Conservation (phyloP, 2,329 filamentous ascomycete genomes). For the Aspergillus glaucus region DNA sequence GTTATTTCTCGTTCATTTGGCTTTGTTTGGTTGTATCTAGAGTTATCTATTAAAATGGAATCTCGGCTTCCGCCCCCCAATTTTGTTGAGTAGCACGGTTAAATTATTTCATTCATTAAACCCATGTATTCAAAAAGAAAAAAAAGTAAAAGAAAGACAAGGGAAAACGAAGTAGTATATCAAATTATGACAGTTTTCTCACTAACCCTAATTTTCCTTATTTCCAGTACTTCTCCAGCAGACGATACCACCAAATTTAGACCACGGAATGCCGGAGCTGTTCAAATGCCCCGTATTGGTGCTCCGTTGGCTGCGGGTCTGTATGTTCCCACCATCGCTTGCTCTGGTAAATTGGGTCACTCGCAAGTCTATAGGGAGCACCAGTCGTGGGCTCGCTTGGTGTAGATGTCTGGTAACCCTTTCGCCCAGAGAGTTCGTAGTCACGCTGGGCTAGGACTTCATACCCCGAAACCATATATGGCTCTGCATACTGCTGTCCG, state of each 20-base stretch:
- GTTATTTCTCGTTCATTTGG: no score
- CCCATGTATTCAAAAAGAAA: no score
- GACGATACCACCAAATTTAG: constrained; percentile 1
- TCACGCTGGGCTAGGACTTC: constrained; percentile 61
- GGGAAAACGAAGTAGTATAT: no score
- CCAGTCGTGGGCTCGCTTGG: constrained; percentile 25
- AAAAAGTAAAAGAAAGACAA: no score
- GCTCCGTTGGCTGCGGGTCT: constrained; percentile 26
- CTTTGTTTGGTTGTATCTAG: no score
- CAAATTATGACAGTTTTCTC: no score
- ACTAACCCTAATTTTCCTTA: no score
- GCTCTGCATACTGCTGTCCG: constrained; percentile 54
- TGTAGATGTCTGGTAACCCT: constrained; percentile 2
- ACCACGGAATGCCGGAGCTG: constrained; percentile 22
- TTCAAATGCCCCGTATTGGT: constrained; percentile 34
- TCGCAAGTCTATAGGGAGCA: constrained; percentile 29
- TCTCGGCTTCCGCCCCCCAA: no score
- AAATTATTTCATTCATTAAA: no score
- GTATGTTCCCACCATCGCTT: constrained; percentile 34
- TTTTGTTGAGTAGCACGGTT: no score
- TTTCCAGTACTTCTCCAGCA: background rate
- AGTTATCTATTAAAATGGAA: no score
- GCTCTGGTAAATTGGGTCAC: constrained; percentile 37
- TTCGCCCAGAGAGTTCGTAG: constrained; percentile 41
- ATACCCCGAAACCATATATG: constrained; percentile 81